Evolutionary conservation across 352 stramenopile genomes (phyloP), one percentile per base, ranked within the genome.

Genomic region (Phytophthora nicotianae): DNA sequence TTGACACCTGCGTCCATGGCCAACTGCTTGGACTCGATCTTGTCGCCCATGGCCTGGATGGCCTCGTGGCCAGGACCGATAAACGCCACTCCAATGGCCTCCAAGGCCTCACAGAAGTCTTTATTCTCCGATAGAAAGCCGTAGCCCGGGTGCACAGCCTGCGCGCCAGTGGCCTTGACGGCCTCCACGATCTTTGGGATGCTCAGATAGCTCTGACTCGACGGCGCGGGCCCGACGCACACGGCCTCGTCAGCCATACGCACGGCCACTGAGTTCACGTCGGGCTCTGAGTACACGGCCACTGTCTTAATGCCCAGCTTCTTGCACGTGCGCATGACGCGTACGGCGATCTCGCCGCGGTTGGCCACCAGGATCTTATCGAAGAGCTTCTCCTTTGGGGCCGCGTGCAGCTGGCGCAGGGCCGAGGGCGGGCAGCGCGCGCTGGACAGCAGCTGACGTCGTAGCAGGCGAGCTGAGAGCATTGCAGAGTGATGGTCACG

Each of bases 81-180:
- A 47, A 90, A 98, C 21, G 75, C 83, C 8, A 98, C 84, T n/a
- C 86, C 85, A 13, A 86, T 78, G 13, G 76, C 62, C 47, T 96
- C 75, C 5, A 95, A 74, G 0, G 72, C 70, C 52, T 96, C 74
- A 11, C 83, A 90, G 68, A 98, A 98, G 35, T 85, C 65, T 35
- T 93, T 85, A 75, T 99, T 99, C 77, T 98, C 95, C 27, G 73
- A 95, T n/a, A 98, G 58, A 58, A 99, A 98, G 38, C 95, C 96
- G 69, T 98, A 98, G 47, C 93, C 95, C 7, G 97, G 97, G 68
- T 99, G 96, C 32, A 99, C 90, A 2, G 88, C 92, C 56, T 99
- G 82, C 5, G 93, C 90, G 26, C 92, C 91, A 1, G 93, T 98
- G 46, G 80, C 43, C 38, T 91, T 69, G 50, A 97, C 89, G 6